Conservation (phyloP, 352 stramenopile species). For the Phytophthora boehmeriae region DNA sequence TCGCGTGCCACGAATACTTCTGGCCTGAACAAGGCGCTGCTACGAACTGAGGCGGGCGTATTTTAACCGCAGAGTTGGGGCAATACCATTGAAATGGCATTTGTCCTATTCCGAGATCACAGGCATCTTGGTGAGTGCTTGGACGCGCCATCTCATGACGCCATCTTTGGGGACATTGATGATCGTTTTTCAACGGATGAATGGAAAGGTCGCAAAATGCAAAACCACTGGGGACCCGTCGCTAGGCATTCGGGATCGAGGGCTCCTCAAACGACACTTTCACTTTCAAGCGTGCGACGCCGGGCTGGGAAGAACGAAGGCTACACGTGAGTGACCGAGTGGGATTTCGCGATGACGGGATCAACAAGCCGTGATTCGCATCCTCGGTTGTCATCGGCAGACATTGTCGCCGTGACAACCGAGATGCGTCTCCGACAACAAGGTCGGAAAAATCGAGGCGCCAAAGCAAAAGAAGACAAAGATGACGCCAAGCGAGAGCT, state of each 20-base stretch:
- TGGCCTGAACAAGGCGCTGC: no score
- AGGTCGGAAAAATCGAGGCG: conserved; percentile 58
- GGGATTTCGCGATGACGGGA: conserved; percentile 28
- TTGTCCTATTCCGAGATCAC: no score
- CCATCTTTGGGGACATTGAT: background rate
- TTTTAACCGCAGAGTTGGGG: no score
- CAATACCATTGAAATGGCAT: no score
- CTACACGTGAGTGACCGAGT: conserved; percentile 9
- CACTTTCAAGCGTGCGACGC: conserved; percentile 22
- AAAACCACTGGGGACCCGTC: conserved; percentile 31
- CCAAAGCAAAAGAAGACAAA: conserved; percentile 52
- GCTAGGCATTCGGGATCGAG: conserved; percentile 21
- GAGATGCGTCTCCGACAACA: conserved; percentile 77
- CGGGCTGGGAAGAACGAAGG: conserved; percentile 2
- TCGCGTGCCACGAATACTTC: no score
- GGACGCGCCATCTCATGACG: background rate
- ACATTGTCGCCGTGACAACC: conserved; percentile 85
- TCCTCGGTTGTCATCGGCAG: conserved; percentile 75
- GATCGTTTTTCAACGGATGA: background rate
- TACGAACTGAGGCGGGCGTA: no score
- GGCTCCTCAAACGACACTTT: conserved; percentile 23
- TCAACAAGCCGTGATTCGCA: conserved; percentile 35
- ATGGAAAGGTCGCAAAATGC: background rate
- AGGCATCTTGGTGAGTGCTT: background rate
- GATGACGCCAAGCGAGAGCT: conserved; percentile 84